These are phyloP conservation scores for Pseudocercospora cruenta DNA, from an alignment of 2,329 filamentous ascomycete species.

Conservation along the genomic window DNA sequence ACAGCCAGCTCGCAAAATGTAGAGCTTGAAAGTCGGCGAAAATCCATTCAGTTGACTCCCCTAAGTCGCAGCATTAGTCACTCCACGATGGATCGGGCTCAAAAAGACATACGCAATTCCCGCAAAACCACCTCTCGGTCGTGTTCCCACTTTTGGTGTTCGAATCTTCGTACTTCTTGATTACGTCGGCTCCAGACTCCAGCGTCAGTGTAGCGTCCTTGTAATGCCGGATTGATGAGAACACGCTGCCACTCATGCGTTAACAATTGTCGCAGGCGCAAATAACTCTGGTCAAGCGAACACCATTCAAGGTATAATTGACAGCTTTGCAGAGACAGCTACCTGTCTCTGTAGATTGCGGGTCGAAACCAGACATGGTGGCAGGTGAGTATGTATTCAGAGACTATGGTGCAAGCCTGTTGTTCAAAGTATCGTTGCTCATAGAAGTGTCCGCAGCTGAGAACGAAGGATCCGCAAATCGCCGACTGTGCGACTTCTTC, in stretches of 20 bases:
- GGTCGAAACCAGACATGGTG: neutral
- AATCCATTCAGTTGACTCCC: slow-evolving; percentile 7
- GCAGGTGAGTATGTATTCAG: neutral
- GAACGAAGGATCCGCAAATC: neutral
- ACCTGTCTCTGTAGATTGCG: slow-evolving; percentile 1
- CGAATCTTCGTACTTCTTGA: slow-evolving; percentile 13
- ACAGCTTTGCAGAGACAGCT: slow-evolving; percentile 11
- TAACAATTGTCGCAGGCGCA: slow-evolving; percentile 8
- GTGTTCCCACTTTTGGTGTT: slow-evolving; percentile 5
- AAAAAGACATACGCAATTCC: slow-evolving; percentile 3
- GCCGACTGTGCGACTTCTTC: neutral
- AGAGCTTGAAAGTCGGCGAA: slow-evolving; percentile 11
- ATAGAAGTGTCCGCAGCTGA: neutral
- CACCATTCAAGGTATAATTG: slow-evolving; percentile 3
- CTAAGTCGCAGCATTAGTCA: neutral
- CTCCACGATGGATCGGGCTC: neutral
- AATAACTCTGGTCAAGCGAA: slow-evolving; percentile 7
- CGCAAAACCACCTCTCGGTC: slow-evolving; percentile 11
- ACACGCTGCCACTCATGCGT: slow-evolving; percentile 11
- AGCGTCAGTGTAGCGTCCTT: slow-evolving; percentile 7
- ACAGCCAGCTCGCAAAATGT: slow-evolving; percentile 8
- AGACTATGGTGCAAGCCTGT: too few relatives aligned
- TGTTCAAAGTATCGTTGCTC: too few relatives aligned
- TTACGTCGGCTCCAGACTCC: slow-evolving; percentile 6
- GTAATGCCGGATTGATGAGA: slow-evolving; percentile 8